Percentiles rank a stretch among this genome's conserved stretches.
phyloP scores from a whole-genome alignment of 441 rosid species.

The Erodium moschatum region DNA sequence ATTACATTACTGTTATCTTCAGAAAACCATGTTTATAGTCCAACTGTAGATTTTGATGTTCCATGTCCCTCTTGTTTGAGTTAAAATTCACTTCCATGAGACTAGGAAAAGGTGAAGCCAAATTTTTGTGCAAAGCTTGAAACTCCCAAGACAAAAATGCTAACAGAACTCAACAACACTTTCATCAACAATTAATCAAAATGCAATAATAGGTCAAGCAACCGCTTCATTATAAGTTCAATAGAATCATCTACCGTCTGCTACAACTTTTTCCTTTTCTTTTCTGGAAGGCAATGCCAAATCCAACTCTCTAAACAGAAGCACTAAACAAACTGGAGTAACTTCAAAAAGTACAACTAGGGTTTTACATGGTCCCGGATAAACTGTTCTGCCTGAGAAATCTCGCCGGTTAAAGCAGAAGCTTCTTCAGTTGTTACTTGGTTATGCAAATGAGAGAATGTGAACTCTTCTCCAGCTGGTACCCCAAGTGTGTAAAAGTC shows the following conservation, averaged over 20 bases:
- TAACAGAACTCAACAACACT: too few relatives aligned
- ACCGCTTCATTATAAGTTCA: background rate
- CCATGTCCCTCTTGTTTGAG: too few relatives aligned
- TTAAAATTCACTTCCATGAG: too few relatives aligned
- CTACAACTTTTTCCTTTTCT: background rate
- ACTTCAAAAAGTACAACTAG: constrained; percentile 19
- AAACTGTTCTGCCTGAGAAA: constrained; percentile 55
- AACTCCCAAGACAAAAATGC: too few relatives aligned
- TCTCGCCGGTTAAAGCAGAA: constrained; percentile 66
- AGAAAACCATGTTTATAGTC: too few relatives aligned
- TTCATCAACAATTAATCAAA: background rate
- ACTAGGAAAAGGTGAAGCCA: too few relatives aligned
- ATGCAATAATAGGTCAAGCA: background rate
- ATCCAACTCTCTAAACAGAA: background rate
- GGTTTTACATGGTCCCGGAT: constrained; percentile 66
- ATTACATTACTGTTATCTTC: too few relatives aligned
- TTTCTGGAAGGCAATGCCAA: background rate
- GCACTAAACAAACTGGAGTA: background rate
- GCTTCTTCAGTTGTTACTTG: constrained; percentile 61
- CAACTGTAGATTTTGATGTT: too few relatives aligned
- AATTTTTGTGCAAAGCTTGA: too few relatives aligned
- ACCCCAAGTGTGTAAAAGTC: constrained; percentile 60
- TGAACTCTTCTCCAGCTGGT: constrained; percentile 50
- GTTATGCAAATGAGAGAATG: constrained; percentile 62
- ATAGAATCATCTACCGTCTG: background rate